Evolutionary conservation across 768 basidiomycete genomes (phyloP).

Genomic region (Dioszegia hungarica): DNA sequence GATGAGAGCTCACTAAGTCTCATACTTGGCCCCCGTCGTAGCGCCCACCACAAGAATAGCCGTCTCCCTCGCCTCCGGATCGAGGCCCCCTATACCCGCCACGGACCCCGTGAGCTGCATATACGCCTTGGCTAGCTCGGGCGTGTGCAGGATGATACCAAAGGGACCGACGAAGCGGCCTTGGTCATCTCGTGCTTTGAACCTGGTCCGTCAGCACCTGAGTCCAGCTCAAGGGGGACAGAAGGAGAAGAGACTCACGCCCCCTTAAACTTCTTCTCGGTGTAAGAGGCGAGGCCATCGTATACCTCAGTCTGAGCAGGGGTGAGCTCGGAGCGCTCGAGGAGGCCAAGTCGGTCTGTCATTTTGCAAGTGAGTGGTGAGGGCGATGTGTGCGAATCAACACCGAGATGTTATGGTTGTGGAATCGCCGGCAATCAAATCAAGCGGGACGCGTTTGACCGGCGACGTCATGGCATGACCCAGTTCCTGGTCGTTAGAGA

Average conservation of each 20-base stretch:
- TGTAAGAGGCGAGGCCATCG: neutral
- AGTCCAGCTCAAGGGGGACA: neutral
- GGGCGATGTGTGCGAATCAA: no score
- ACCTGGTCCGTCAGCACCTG: neutral
- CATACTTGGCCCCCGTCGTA: conserved; percentile 6
- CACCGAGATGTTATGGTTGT: no score
- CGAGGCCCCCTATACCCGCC: neutral
- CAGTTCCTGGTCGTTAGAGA: no score
- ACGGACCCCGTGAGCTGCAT: neutral
- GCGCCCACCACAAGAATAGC: conserved; percentile 7
- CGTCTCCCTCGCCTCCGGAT: conserved; percentile 1
- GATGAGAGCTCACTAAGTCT: conserved; percentile 3
- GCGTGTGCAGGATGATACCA: conserved; percentile 5
- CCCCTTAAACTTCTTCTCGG: conserved; percentile 1
- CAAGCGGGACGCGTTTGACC: no score
- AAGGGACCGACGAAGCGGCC: conserved; percentile 6
- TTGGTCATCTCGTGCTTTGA: conserved; percentile 6
- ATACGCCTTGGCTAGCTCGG: conserved; percentile 1
- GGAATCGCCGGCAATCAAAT: no score
- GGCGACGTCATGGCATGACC: no score
- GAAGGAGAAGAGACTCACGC: neutral
- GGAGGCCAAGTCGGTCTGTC: conserved; percentile 4
- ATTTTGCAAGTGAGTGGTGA: no score
- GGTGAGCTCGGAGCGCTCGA: conserved; percentile 3
- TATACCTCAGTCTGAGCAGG: neutral